Conservation (phyloP, 257 asterid genomes). For the Lithospermum erythrorhizon region DNA sequence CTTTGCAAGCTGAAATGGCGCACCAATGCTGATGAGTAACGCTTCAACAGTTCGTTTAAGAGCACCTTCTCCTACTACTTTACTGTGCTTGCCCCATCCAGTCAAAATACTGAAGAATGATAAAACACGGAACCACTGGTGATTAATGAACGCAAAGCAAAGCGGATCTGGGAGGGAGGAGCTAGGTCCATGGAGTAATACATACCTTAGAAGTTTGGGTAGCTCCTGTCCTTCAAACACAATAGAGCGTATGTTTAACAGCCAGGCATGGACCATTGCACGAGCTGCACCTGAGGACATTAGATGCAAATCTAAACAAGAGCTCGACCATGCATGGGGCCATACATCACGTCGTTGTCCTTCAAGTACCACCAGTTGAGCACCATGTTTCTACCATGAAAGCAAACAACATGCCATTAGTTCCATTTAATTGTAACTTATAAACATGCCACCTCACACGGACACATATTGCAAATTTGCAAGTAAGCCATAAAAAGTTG, state of each 20-base stretch:
- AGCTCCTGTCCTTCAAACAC: conserved; percentile 83
- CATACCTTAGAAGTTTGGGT: conserved; percentile 62
- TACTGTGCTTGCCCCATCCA: conserved; percentile 99
- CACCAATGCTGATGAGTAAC: conserved; percentile 67
- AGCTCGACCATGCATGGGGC: conserved; percentile 69
- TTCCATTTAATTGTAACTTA: too few relatives aligned
- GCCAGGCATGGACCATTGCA: conserved; percentile 95
- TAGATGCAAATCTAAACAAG: conserved; percentile 87
- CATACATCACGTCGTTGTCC: conserved; percentile 81
- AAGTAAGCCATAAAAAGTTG: too few relatives aligned
- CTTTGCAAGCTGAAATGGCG: conserved; percentile 70
- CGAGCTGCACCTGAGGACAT: conserved; percentile 98
- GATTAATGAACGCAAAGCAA: not conserved
- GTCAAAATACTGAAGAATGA: conserved; percentile 60
- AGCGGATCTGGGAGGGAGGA: not conserved
- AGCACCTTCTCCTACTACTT: conserved; percentile 81
- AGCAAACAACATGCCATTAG: not conserved
- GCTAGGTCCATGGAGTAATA: not conserved
- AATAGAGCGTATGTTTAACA: conserved; percentile 63
- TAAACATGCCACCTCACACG: too few relatives aligned
- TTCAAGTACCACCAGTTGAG: conserved; percentile 84
- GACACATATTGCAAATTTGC: too few relatives aligned
- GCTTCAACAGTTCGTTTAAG: conserved; percentile 71
- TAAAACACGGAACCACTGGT: not conserved
- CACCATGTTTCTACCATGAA: conserved; percentile 58